Conservation (phyloP, 164 flowering plant species). For the Buxus sempervirens region DNA sequence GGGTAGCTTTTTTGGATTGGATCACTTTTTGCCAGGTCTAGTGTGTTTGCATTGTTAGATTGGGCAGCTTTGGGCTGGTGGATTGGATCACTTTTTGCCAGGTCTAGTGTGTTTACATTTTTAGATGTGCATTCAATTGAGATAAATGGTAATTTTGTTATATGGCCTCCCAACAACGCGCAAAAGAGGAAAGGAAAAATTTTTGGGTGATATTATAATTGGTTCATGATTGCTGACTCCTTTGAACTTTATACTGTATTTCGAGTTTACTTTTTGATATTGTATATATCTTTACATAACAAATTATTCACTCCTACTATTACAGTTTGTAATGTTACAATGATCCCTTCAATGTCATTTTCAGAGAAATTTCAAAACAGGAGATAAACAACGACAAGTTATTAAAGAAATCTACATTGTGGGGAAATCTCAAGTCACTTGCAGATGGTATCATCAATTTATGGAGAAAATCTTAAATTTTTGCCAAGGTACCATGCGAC, state of each 20-base stretch:
- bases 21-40: too few species aligned
- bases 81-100: too few species aligned
- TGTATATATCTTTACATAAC: background rate
- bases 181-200: too few species aligned
- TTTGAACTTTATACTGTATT: background rate
- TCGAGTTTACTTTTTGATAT: background rate
- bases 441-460: constrained; percentile 41
- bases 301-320: background rate
- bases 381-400: constrained; percentile 20
- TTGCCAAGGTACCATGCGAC: constrained; percentile 18
- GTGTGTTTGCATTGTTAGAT: too few species aligned
- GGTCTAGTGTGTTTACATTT: too few species aligned
- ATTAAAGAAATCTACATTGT: constrained; percentile 25
- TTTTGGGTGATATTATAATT: too few species aligned
- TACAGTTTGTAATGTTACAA: background rate
- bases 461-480: constrained; percentile 37
- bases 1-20: too few species aligned
- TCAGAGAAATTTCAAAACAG: constrained; percentile 21
- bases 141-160: too few species aligned
- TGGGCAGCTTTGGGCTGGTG: too few species aligned
- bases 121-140: too few species aligned
- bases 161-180: too few species aligned
- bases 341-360: background rate
- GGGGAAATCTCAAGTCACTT: constrained; percentile 48
- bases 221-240: background rate